Base-by-base conservation (phyloP, 2,329 filamentous ascomycete genomes). In the Phoma sp. region DNA sequence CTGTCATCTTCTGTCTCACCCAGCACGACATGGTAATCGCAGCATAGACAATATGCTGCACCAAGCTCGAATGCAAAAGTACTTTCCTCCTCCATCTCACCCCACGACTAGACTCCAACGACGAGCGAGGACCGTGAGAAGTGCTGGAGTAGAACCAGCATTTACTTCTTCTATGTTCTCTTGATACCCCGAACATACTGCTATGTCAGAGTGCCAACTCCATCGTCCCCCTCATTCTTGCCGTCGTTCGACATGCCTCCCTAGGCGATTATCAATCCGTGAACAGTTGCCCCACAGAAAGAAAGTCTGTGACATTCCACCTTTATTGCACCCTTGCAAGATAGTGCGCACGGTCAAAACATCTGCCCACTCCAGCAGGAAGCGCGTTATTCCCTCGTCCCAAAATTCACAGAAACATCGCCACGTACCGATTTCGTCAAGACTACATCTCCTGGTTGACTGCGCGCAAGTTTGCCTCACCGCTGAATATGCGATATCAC, bases 211-310 rank as follows among this genome's bases (percentile, higher is more conserved):
- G 17, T 17, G 17, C 17, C 17, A 17, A 17, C 17, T 17, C 1
- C 17, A 17, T 17, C 17, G 25, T 9, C 9, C 25, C 9, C 5
- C 9, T 27, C 10, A 12, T 29, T 10, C 7, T 29, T 10, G 8
- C 9, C 3, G 2, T 9, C 27, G 27, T 29, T 10, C 27, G 52
- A 29, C 19, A 53, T 54, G 24, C 21, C 43, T n/a, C 35, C 57
- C 15, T 53, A 29, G 27, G 55, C 41, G 22, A 39, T 52, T 45
- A 61, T 57, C 2, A 55, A 24, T 8, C 45, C 52, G 12, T 59
- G 25, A 5, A 63, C 49, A 22, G 40, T 52, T 22, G 41, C 43
- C 37, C 61, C 58, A 24, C 60, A 55, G 27, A 63, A 29, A 55
- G 27, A 63, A 29, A 63, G 43, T 22, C 44, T 44, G 36, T 56